Base-by-base conservation (phyloP, 192 early-diverging fungal species). In the Linnemannia hyalina region DNA sequence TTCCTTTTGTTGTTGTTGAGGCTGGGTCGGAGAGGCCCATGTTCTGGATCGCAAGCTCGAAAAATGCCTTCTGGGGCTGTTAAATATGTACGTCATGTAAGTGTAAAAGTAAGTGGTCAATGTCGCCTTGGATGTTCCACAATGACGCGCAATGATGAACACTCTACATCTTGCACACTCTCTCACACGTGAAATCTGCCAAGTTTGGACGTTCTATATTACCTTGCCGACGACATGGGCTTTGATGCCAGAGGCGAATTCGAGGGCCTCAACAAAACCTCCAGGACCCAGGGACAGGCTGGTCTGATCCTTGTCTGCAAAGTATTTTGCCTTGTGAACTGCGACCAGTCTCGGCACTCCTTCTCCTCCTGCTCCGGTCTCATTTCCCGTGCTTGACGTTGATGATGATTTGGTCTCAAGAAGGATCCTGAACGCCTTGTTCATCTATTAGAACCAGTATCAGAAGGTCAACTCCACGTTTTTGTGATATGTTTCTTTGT, bases 271-370 rank as follows among this genome's bases (percentile, higher is more conserved):
- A 2, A 97, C 94, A 91, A 97, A 98, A 16, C 95, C 94, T n/a
- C 97, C 97, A 9, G 97, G 97, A 2, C 97, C 97, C 65, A 98
- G 80, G 20, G 93, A 91, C 49, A 98, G 85, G 16, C 90, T 89
- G 55, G 93, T 89, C 1, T 87, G 57, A 57, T 80, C 89, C 74
- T 87, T 81, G 46, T 89, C 90, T 29, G 94, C 94, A 83, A 93
- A 95, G 88, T 97, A 97, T 76, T 93, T 94, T 4, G 92, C 96
- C 75, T 95, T 95, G 77, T 98, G 97, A 8, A 97, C 95, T 36
- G 95, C 96, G 73, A 97, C 91, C 47, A 98, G 80, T 18, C 60
- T 65, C 26, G 60, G 60, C 11, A 4, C 15, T 57, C 23, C 55
- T 26, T 0, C 9, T 57, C 16, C 55, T 16, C 5, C 60, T 32